Conservation (phyloP, 768 basidiomycete species). For the Auriscalpium vulgare region DNA sequence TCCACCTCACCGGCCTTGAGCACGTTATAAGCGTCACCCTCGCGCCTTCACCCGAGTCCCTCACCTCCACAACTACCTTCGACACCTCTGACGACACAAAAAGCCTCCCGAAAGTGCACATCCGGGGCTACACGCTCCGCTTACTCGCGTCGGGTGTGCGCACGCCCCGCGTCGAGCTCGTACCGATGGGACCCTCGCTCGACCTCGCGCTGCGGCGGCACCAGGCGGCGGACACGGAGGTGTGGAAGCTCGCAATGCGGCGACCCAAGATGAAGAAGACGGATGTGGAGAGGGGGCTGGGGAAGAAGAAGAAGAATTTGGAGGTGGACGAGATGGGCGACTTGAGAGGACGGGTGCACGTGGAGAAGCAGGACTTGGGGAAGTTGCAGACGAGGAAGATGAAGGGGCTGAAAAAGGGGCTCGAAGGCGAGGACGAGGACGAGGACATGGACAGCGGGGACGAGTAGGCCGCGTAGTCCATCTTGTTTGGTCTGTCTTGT, state of each 20-base stretch:
- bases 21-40: constrained; percentile 81
- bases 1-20: constrained; percentile 79
- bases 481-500: constrained; percentile 1
- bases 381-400: constrained; percentile 91
- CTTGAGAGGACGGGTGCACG: constrained; percentile 80
- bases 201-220: constrained; percentile 76
- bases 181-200: constrained; percentile 86
- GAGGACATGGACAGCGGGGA: constrained; percentile 15
- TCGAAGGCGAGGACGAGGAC: constrained; percentile 15
- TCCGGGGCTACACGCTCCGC: constrained; percentile 77
- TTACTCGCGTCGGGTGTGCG: constrained; percentile 71
- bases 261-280: constrained; percentile 84
- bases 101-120: constrained; percentile 73
- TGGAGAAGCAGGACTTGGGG: constrained; percentile 81
- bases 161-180: constrained; percentile 73
- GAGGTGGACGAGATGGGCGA: constrained; percentile 99
- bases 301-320: constrained; percentile 91
- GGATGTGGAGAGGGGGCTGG: constrained; percentile 78
- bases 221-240: constrained; percentile 66
- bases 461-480: constrained; percentile 9
- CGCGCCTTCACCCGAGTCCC: constrained; percentile 51
- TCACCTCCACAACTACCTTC: constrained; percentile 34
- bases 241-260: constrained; percentile 74
- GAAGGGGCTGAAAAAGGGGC: constrained; percentile 72
- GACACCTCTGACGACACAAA: constrained; percentile 13